Evolutionary conservation across 2,329 filamentous ascomycete genomes (phyloP).

Genomic region (Penicillium crustosum): DNA sequence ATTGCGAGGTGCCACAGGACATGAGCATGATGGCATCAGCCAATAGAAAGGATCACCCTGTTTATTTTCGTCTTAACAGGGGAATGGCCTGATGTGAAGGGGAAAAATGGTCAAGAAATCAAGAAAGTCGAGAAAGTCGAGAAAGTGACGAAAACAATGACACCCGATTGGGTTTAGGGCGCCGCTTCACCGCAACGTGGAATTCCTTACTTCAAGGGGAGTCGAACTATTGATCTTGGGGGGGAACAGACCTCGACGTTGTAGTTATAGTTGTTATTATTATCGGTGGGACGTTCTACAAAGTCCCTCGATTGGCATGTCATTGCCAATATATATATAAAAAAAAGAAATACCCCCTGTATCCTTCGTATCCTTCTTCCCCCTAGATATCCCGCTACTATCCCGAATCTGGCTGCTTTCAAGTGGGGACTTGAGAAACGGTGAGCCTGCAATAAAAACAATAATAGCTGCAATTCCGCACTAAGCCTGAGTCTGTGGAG

Average conservation of each 20-base stretch:
- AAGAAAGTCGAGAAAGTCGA: conserved; percentile 6
- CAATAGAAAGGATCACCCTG: background rate
- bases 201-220: conserved; percentile 12
- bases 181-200: conserved; percentile 27
- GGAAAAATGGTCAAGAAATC: background rate
- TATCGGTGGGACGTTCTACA: background rate
- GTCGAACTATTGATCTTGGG: background rate
- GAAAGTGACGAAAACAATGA: conserved; percentile 28
- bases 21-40: conserved; percentile 38
- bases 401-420: conserved; percentile 4
- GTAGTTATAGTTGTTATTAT: background rate
- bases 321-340: background rate
- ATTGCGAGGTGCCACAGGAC: conserved; percentile 38
- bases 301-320: background rate
- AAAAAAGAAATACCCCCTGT: background rate
- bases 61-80: background rate
- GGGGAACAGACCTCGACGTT: too few species aligned
- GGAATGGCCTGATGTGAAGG: conserved; percentile 15
- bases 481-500: background rate
- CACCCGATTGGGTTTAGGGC: conserved; percentile 30
- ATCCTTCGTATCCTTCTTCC: background rate
- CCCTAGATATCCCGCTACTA: background rate
- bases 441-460: conserved; percentile 6
- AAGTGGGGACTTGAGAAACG: conserved; percentile 8
- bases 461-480: background rate